Base-by-base conservation (phyloP, 768 basidiomycete genomes). In the Pulveroboletus ravenelii region DNA sequence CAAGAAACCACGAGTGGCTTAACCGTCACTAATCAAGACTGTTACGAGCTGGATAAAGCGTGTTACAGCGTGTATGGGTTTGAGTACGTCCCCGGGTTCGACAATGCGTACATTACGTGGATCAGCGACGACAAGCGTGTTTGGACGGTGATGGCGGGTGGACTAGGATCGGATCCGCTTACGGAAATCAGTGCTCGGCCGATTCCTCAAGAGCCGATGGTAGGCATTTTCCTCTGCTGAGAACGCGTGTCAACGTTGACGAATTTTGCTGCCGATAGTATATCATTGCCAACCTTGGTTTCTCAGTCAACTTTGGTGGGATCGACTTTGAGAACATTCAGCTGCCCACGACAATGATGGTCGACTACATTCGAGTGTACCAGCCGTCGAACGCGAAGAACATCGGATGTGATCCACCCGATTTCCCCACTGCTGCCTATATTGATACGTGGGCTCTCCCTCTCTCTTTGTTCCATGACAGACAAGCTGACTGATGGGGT, bases 361-460 rank as follows among this genome's bases (percentile, higher is more conserved):
- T 93, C 44, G 93, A 95, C 62, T 94, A 82, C 51, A 81, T 94
- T 50, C 80, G 93, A 2, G 87, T 95, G 12, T 87, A 85, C 59
- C 85, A 86, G 57, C 70, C 71, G 23, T 65, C 72, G 45, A 65
- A 70, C 50, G 57, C 64, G 10, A 67, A 72, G 55, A 82, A 82
- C 54, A 69, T 81, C 35, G 81, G 84, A 13, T 85, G 83, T 56
- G 87, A 92, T 60, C 89, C 92, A 5, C 58, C 67, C 10, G 76
- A 79, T 13, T 84, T 78, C 65, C 92, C 93, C 0, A 96, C 93
- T 0, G 64, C 72, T 10, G 68, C 76, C 0, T 95, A 95, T 64
- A 95, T 94, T 58, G 62, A 84, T 17, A 72, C 77, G 82, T 87
- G 65, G 63, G 76, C 75, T 17, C 25, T 3, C 38, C 3, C 9